A percentile compares a stretch with the other conserved stretches of the same genome.
phyloP scores from a whole-genome alignment of 768 basidiomycete genomes.

The Suillus luteus region DNA sequence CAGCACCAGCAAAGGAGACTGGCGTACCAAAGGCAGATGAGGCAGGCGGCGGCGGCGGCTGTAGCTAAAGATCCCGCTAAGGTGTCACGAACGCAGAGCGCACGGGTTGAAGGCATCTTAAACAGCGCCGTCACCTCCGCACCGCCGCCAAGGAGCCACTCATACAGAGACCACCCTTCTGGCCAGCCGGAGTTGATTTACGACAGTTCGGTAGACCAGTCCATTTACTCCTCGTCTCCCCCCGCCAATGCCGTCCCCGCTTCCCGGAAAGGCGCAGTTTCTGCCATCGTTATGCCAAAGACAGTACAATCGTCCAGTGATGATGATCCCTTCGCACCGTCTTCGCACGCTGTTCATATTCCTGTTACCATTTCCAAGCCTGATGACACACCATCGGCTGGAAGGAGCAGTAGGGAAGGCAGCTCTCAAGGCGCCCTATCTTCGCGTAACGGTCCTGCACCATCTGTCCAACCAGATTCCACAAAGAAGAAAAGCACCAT shows the following conservation, averaged over 20 bases:
- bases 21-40: constrained; percentile 82
- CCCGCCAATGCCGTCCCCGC: constrained; percentile 36
- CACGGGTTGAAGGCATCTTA: constrained; percentile 51
- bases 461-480: constrained; percentile 39
- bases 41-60: constrained; percentile 44
- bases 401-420: constrained; percentile 23
- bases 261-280: constrained; percentile 40
- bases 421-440: constrained; percentile 18
- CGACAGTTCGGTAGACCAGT: constrained; percentile 67
- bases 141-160: constrained; percentile 40
- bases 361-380: constrained; percentile 33
- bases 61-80: constrained; percentile 31
- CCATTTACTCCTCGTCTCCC: constrained; percentile 42
- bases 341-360: constrained; percentile 31
- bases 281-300: constrained; percentile 48
- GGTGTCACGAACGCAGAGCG: constrained; percentile 53
- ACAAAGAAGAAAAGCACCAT: constrained; percentile 46
- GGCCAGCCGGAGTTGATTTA: constrained; percentile 70
- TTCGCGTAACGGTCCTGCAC: constrained; percentile 25
- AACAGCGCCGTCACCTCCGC: constrained; percentile 35
- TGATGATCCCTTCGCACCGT: constrained; percentile 74
- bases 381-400: constrained; percentile 23
- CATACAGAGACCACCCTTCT: constrained; percentile 52
- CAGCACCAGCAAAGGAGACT: constrained; percentile 83
- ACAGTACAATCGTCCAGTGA: constrained; percentile 43